These are phyloP conservation scores for Prototheca stagnorum DNA, from an alignment of 163 green algal species.

Conservation along the genomic window DNA sequence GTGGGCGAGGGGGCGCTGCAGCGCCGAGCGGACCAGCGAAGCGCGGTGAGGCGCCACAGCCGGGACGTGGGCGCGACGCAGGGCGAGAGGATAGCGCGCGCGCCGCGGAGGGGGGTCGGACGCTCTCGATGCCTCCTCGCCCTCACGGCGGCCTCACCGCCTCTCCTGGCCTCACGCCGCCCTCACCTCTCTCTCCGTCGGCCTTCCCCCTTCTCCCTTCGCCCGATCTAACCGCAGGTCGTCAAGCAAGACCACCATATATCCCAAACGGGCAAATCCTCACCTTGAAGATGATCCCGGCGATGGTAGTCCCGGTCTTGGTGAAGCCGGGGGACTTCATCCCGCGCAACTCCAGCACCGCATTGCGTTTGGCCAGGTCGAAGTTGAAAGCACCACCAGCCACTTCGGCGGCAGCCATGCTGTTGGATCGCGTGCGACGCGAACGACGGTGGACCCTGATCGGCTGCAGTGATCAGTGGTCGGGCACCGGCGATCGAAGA, in stretches of 20 bases:
- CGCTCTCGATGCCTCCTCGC: background rate
- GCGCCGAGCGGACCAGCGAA: too few species aligned
- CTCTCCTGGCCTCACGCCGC: background rate
- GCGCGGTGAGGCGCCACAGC: too few species aligned
- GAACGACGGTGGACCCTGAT: too few species aligned
- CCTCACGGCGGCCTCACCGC: too few species aligned
- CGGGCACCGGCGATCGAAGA: too few species aligned
- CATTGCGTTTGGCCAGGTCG: constrained; percentile 68
- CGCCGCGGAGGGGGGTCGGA: background rate
- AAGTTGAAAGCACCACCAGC: constrained; percentile 56
- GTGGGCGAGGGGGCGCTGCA: too few species aligned
- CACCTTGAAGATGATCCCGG: constrained; percentile 82
- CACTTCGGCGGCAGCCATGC: too few species aligned
- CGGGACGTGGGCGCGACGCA: background rate
- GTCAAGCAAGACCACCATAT: too few species aligned
- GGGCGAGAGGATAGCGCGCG: background rate
- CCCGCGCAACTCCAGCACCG: constrained; percentile 49
- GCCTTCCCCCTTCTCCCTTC: background rate
- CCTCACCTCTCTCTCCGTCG: background rate
- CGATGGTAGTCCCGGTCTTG: constrained; percentile 92
- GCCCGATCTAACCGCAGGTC: background rate
- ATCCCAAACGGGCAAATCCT: too few species aligned
- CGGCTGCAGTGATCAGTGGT: too few species aligned
- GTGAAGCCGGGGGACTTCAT: constrained; percentile 45
- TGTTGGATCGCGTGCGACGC: too few species aligned